phyloP scores from a whole-genome alignment of 2,329 filamentous ascomycete species.

The Lithohypha guttulata region DNA sequence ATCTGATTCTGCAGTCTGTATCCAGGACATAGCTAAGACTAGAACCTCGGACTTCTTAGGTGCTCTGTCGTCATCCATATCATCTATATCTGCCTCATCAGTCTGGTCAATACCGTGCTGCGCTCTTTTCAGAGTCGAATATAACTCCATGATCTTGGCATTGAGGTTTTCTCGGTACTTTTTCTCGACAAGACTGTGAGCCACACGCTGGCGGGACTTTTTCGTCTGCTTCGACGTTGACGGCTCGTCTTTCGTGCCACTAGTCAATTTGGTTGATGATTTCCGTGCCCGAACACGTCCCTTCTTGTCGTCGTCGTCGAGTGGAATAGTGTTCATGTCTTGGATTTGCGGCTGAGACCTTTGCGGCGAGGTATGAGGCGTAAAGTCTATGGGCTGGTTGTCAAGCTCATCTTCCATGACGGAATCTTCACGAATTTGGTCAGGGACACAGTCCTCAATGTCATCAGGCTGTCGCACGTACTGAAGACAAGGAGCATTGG shows the following conservation, averaged over 20 bases:
- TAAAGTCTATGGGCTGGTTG: constrained; percentile 6
- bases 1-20: constrained; percentile 20
- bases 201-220: constrained; percentile 20
- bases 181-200: constrained; percentile 20
- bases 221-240: constrained; percentile 3
- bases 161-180: constrained; percentile 23
- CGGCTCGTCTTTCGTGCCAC: constrained; percentile 16
- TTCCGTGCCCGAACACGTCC: constrained; percentile 4
- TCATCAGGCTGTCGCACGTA: constrained; percentile 13
- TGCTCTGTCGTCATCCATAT: constrained; percentile 5
- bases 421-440: constrained; percentile 6
- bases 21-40: constrained; percentile 21
- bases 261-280: constrained; percentile 10
- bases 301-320: constrained; percentile 2
- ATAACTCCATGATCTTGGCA: constrained; percentile 21
- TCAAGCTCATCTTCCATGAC: background rate
- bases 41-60: constrained; percentile 21
- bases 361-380: constrained; percentile 7
- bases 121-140: constrained; percentile 18
- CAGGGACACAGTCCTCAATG: constrained; percentile 21
- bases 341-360: too few species aligned
- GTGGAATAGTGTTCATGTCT: too few species aligned
- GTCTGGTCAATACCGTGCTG: constrained; percentile 12
- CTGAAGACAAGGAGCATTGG: constrained; percentile 21
- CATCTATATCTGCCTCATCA: constrained; percentile 6